Evolutionary conservation across 768 basidiomycete genomes (phyloP).

Genomic region (Mrakia frigida): DNA sequence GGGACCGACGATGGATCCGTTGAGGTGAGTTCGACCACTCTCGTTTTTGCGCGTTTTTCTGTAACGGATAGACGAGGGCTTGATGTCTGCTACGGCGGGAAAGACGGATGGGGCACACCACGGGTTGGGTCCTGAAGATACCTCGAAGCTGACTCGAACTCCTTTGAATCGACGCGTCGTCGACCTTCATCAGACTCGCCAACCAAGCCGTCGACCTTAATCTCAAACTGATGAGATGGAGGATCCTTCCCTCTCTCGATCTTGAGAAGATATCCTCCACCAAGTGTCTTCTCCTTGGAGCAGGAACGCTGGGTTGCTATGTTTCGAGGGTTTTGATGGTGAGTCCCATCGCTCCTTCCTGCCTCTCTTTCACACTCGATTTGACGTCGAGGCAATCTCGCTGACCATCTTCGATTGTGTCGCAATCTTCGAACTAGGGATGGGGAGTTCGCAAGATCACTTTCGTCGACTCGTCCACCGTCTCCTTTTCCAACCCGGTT

Average conservation of each 20-base stretch:
- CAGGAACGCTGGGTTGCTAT: constrained; percentile 95
- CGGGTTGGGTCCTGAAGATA: too few relatives aligned
- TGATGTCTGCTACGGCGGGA: neutral
- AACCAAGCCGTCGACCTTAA: constrained; percentile 98
- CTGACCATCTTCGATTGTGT: too few relatives aligned
- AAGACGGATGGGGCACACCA: too few relatives aligned
- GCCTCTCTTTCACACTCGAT: too few relatives aligned
- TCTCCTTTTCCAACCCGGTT: constrained; percentile 96
- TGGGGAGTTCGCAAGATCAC: constrained; percentile 96
- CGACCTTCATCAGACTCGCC: constrained; percentile 59
- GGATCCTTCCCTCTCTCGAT: constrained; percentile 81
- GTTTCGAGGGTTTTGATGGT: constrained; percentile 90
- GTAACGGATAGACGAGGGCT: too few relatives aligned
- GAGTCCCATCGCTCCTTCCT: constrained; percentile 33
- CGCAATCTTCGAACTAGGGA: too few relatives aligned
- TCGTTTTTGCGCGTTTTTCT: too few relatives aligned
- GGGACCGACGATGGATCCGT: constrained; percentile 94
- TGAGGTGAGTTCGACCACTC: constrained; percentile 50
- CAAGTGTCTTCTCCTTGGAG: constrained; percentile 79
- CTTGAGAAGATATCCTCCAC: constrained; percentile 79
- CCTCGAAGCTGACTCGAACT: too few relatives aligned
- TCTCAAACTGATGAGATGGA: constrained; percentile 95
- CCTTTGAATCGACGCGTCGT: neutral
- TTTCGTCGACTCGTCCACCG: constrained; percentile 80
- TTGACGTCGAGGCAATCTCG: too few relatives aligned